These are phyloP conservation scores for Lizonia empirigonia DNA, from an alignment of 2,329 filamentous ascomycete species.

Conservation along the genomic window DNA sequence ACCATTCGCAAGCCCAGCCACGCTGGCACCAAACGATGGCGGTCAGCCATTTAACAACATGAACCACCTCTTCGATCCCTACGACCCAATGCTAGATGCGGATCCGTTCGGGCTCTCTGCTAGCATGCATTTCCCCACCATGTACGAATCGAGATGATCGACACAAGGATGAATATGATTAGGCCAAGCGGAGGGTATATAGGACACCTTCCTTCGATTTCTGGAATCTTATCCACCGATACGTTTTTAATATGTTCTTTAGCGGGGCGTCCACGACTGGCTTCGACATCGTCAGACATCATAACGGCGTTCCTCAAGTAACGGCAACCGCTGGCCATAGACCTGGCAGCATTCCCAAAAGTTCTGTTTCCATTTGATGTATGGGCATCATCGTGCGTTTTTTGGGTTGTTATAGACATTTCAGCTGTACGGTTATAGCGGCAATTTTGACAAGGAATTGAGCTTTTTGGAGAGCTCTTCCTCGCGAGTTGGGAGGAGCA, in stretches of 20 bases:
- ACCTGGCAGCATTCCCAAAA: conserved; percentile 35
- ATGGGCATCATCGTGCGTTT: neutral
- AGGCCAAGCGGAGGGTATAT: conserved; percentile 14
- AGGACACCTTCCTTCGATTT: conserved; percentile 13
- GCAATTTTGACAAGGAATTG: conserved; percentile 12
- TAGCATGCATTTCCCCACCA: conserved; percentile 91
- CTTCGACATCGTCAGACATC: conserved; percentile 23
- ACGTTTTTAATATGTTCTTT: conserved; percentile 34
- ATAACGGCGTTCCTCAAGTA: conserved; percentile 33
- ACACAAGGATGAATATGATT: conserved; percentile 23
- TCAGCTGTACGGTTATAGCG: conserved; percentile 5
- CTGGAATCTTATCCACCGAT: conserved; percentile 12
- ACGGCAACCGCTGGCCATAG: conserved; percentile 17
- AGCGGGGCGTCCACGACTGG: conserved; percentile 39
- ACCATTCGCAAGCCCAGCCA: conserved; percentile 41
- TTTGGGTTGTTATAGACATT: conserved; percentile 7
- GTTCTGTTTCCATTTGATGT: conserved; percentile 21
- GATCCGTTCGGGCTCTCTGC: conserved; percentile 93
- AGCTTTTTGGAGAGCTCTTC: conserved; percentile 14
- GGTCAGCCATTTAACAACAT: conserved; percentile 51
- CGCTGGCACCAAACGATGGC: conserved; percentile 42
- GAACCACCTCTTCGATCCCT: conserved; percentile 67
- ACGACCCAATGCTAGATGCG: conserved; percentile 87
- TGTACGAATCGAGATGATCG: conserved; percentile 59
- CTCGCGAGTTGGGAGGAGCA: conserved; percentile 13